Evolutionary conservation across 371 early-diverging fungal genomes (phyloP).

Genomic region (Mortierella sp.): DNA sequence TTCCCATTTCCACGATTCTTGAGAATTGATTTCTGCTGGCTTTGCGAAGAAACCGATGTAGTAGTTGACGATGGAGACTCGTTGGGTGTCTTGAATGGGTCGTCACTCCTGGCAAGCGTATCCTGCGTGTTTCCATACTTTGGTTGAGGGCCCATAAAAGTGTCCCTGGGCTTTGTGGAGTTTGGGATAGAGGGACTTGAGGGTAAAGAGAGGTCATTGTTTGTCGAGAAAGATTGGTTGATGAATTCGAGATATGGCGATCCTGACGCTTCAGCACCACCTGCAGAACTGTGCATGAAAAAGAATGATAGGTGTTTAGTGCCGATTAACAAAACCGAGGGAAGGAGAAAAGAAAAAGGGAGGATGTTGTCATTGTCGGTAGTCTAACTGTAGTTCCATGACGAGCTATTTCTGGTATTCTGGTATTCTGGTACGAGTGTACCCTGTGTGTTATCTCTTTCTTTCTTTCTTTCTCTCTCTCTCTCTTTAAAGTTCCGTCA

Average conservation of each 20-base stretch:
- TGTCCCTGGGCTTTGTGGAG: slow-evolving; percentile 12
- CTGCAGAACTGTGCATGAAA: neutral
- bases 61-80: slow-evolving; percentile 7
- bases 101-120: neutral
- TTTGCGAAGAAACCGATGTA: slow-evolving; percentile 1
- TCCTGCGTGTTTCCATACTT: slow-evolving; percentile 29
- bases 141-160: slow-evolving; percentile 13
- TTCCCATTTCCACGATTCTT: slow-evolving; percentile 4
- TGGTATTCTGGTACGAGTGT: too few species aligned
- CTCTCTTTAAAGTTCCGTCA: neutral
- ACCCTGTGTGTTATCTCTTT: too few species aligned
- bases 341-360: too few species aligned
- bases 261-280: slow-evolving; percentile 2
- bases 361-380: too few species aligned
- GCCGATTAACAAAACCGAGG: too few species aligned
- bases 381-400: too few species aligned
- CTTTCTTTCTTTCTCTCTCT: neutral
- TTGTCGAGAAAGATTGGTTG: slow-evolving; percentile 89
- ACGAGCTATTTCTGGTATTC: too few species aligned
- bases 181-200: neutral
- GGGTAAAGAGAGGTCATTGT: slow-evolving; percentile 76
- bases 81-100: neutral
- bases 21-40: slow-evolving; percentile 5
- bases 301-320: neutral
- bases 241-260: slow-evolving; percentile 78